Evolutionary conservation across 2,329 filamentous ascomycete genomes (phyloP), one percentile per base, ranked within the genome.

Genomic region (Colletotrichum sp.): DNA sequence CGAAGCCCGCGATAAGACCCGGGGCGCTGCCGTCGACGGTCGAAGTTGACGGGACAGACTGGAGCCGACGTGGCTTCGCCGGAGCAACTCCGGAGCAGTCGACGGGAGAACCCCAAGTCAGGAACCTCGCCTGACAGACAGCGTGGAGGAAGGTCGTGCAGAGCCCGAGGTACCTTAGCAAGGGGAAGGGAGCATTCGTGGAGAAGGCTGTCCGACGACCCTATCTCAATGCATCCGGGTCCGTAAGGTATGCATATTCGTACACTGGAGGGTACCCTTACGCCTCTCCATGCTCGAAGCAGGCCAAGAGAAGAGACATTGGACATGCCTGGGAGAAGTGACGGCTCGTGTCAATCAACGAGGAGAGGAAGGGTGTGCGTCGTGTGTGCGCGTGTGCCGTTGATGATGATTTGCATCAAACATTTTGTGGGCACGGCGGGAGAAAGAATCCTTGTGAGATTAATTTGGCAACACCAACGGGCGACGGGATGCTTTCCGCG

Each of bases 371-470:
- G 39, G 39, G 52, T 7, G 30, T 52, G 64, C 52, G n/a, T 19
- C 13, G 44, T 34, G 29, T 59, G 30, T 27, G 29, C 16, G 63
- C 4, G 27, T 62, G 19, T 49, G 36, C 44, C 49, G 67, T 49
- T n/a, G 34, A 70, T 39, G 49, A 63, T 62, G 68, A 70, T 70
- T 70, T 70, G 68, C 68, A 70, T 70, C 52, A 70, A 70, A 63
- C 68, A 63, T 52, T 34, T 69, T 69, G 66, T 69, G 66, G 66
- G 22, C 32, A 69, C 66, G 12, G 66, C 52, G 32, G 52, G 57
- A 69, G 29, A 29, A 69, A 59, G 29, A 39, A 59, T 39, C 49
- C 66, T 61, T 69, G 52, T 44, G 52, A 30, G 32, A 34, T 69
- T 44, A 69, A 69, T 69, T 69, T 69, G 52, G 66, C 52, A 30